Percentiles rank a stretch among this genome's conserved stretches.
These are phyloP conservation scores for Dianthus caryophyllus DNA, from an alignment of 148 eudicot genomes.

Conservation along the genomic window DNA sequence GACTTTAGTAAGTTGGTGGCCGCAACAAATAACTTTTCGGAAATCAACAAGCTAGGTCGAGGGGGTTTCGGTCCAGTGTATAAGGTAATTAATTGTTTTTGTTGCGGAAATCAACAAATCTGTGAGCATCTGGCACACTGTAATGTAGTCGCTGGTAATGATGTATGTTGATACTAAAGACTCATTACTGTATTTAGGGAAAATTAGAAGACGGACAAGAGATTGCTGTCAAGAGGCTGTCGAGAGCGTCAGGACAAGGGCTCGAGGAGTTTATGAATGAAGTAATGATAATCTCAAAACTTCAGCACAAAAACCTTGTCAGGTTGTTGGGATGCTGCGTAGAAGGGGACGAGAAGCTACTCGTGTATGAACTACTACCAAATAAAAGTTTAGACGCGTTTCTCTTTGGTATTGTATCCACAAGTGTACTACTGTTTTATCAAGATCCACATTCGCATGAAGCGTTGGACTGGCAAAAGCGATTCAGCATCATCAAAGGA, in stretches of 20 bases:
- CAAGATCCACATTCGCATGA: constrained; percentile 14
- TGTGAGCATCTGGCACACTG: no score
- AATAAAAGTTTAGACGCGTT: constrained; percentile 41
- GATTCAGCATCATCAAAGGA: constrained; percentile 48
- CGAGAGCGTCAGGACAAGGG: constrained; percentile 42
- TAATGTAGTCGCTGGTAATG: no score
- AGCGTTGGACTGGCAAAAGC: constrained; percentile 39
- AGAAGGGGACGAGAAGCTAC: constrained; percentile 31
- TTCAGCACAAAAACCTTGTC: constrained; percentile 45
- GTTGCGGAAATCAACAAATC: background rate
- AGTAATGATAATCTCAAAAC: constrained; percentile 37
- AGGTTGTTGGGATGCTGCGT: constrained; percentile 36
- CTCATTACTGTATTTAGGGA: constrained; percentile 16
- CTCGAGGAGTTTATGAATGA: constrained; percentile 44
- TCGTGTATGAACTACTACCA: constrained; percentile 38
- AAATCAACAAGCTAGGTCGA: constrained; percentile 39
- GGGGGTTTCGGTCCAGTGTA: constrained; percentile 53
- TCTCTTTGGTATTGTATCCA: constrained; percentile 30
- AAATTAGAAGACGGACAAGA: constrained; percentile 31
- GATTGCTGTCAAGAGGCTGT: constrained; percentile 43
- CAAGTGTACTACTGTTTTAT: background rate
- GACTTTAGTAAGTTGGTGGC: constrained; percentile 17
- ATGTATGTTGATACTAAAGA: background rate
- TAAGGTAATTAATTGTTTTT: constrained; percentile 20
- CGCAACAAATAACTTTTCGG: constrained; percentile 31